These are phyloP conservation scores for Podaxis sp. DNA, from an alignment of 768 basidiomycete species.

Conservation along the genomic window DNA sequence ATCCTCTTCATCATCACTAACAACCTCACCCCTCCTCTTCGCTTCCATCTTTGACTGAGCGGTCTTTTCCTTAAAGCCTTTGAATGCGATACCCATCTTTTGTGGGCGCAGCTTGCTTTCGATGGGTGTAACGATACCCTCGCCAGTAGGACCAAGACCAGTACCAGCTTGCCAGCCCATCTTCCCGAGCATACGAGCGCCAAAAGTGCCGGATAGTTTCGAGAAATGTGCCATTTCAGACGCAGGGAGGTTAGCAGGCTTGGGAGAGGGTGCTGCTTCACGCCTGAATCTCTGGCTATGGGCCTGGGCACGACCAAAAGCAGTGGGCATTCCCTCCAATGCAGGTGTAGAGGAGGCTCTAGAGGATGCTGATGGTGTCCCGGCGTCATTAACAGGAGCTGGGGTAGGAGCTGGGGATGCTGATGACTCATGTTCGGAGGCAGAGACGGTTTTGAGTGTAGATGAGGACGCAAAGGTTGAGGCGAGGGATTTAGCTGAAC, in stretches of 20 bases:
- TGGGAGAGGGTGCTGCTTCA: conserved; percentile 42
- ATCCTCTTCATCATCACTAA: conserved; percentile 73
- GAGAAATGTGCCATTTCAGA: conserved; percentile 80
- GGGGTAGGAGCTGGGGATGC: conserved; percentile 9
- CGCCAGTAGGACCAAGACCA: conserved; percentile 71
- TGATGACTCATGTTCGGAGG: conserved; percentile 15
- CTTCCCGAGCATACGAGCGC: conserved; percentile 88
- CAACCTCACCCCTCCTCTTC: conserved; percentile 63
- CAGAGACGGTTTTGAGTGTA: conserved; percentile 13
- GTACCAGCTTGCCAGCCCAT: conserved; percentile 92
- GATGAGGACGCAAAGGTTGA: conserved; percentile 16
- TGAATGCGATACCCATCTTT: conserved; percentile 84
- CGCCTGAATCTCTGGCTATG: conserved; percentile 47
- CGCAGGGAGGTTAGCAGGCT: conserved; percentile 54
- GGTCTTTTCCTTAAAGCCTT: conserved; percentile 87
- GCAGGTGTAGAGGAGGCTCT: conserved; percentile 11
- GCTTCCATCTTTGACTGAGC: conserved; percentile 83
- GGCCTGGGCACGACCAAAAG: conserved; percentile 33
- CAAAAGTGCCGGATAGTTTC: conserved; percentile 74
- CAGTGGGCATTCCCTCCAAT: conserved; percentile 33
- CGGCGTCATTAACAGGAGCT: not conserved
- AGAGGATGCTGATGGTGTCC: not conserved
- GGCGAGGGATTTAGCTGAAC: conserved; percentile 23
- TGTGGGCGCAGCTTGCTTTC: conserved; percentile 83
- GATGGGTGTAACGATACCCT: conserved; percentile 86